Conservation (phyloP, 805 yeast genomes). For the Maudiozyma saulgeensis region DNA sequence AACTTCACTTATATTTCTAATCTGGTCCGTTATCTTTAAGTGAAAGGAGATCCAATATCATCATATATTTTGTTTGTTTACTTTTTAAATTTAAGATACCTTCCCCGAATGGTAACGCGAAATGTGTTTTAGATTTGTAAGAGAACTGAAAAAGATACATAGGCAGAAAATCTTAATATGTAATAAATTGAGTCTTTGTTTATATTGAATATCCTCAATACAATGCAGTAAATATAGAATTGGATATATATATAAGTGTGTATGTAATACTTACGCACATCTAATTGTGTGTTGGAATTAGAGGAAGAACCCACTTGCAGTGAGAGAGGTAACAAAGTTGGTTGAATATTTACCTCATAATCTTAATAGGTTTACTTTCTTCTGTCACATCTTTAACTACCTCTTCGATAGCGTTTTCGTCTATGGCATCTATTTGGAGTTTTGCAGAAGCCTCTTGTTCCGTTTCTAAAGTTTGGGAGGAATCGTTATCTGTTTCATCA, state of each 20-base stretch:
- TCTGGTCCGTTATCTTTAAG: not conserved
- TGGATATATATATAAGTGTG: too few relatives aligned
- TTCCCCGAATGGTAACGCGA: not conserved
- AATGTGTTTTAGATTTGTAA: too few relatives aligned
- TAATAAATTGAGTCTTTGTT: too few relatives aligned
- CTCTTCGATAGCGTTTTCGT: conserved; percentile 13
- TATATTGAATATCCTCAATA: too few relatives aligned
- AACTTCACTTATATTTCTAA: not conserved
- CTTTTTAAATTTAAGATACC: not conserved
- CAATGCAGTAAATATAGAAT: too few relatives aligned
- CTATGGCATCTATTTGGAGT: not conserved
- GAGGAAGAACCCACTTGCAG: too few relatives aligned
- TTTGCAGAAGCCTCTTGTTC: not conserved
- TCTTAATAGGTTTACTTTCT: conserved; percentile 9
- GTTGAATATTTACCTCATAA: not conserved
- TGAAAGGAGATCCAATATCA: too few relatives aligned
- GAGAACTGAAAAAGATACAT: too few relatives aligned
- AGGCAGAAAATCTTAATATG: too few relatives aligned
- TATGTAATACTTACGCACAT: too few relatives aligned
- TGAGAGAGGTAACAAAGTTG: too few relatives aligned
- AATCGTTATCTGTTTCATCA: not conserved
- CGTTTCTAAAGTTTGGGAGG: not conserved
- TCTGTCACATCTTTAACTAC: conserved; percentile 14
- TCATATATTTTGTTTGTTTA: not conserved
- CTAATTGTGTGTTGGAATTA: too few relatives aligned